Evolutionary conservation across 116 monocot genomes (phyloP).

Genomic region (Iris pallida): DNA sequence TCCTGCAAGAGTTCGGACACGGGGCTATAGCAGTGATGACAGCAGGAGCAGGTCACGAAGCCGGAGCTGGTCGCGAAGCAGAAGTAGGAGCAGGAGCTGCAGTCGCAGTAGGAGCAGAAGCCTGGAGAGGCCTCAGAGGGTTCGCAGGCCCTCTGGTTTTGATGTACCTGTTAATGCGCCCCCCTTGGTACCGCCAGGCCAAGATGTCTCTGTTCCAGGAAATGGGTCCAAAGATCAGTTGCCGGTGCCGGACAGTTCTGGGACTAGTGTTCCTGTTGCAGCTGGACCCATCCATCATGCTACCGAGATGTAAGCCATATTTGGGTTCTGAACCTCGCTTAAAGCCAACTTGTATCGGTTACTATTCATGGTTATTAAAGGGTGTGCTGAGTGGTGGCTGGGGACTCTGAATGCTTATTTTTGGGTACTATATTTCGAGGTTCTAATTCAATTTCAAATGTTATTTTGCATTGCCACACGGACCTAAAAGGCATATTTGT

Average conservation of each 20-base stretch:
- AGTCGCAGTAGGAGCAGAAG: conserved; percentile 4
- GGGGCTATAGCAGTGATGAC: conserved; percentile 32
- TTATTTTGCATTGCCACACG: no score
- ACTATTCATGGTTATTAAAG: no score
- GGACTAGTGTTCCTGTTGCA: background rate
- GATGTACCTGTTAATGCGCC: conserved; percentile 9
- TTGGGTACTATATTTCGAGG: no score
- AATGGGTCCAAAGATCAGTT: background rate
- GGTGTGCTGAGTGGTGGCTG: no score
- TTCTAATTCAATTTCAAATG: no score
- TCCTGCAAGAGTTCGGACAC: conserved; percentile 39
- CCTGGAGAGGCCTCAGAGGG: conserved; percentile 9
- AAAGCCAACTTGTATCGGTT: no score
- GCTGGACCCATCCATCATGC: background rate
- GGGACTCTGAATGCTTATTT: no score
- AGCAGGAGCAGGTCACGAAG: conserved; percentile 30
- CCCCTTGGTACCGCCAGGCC: conserved; percentile 13
- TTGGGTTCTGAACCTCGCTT: background rate
- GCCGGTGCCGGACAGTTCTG: background rate
- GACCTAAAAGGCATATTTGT: no score
- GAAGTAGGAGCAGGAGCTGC: conserved; percentile 10
- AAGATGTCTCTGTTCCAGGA: conserved; percentile 2
- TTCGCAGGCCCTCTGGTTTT: conserved; percentile 1
- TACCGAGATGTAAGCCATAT: background rate
- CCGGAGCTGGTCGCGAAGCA: conserved; percentile 20